These are phyloP conservation scores for Stachybotrys chartarum DNA, from an alignment of 2,329 filamentous ascomycete genomes.

Conservation along the genomic window DNA sequence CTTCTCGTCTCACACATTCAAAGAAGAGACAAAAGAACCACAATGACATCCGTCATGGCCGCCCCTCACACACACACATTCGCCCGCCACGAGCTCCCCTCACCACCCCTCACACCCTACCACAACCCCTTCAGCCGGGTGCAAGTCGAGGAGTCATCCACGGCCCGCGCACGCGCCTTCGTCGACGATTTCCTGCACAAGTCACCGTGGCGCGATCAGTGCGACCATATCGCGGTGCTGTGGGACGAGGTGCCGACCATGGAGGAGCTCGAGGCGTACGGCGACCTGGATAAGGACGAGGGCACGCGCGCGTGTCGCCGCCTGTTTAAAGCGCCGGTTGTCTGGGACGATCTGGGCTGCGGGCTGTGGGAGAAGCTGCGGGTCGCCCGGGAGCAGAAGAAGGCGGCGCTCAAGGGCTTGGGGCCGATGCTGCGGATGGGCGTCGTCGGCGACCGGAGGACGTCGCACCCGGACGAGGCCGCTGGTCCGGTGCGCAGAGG, in stretches of 20 bases:
- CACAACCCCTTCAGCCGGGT: slow-evolving; percentile 8
- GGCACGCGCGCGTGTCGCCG: slow-evolving; percentile 27
- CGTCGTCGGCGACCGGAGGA: neutral
- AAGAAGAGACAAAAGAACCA: too few relatives aligned
- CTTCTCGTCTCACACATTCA: too few relatives aligned
- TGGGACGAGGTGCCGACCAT: slow-evolving; percentile 25
- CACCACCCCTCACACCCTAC: neutral
- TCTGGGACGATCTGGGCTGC: slow-evolving; percentile 29
- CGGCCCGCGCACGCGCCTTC: slow-evolving; percentile 22
- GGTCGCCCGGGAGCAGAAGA: slow-evolving; percentile 9
- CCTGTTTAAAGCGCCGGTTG: slow-evolving; percentile 29
- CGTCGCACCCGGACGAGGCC: neutral
- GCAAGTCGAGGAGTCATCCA: slow-evolving; percentile 21
- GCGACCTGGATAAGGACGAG: slow-evolving; percentile 22
- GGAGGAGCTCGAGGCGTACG: slow-evolving; percentile 24
- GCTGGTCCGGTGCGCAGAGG: neutral
- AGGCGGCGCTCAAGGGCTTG: slow-evolving; percentile 2
- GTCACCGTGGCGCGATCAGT: slow-evolving; percentile 20
- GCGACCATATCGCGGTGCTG: slow-evolving; percentile 24
- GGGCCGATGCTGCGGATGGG: slow-evolving; percentile 1
- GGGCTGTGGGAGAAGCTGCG: slow-evolving; percentile 22
- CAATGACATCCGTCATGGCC: neutral
- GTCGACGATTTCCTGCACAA: slow-evolving; percentile 21
- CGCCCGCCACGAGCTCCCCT: neutral
- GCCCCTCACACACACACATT: neutral